These are phyloP conservation scores for Luvunga scandens DNA, from an alignment of 345 rosid species.

Conservation along the genomic window DNA sequence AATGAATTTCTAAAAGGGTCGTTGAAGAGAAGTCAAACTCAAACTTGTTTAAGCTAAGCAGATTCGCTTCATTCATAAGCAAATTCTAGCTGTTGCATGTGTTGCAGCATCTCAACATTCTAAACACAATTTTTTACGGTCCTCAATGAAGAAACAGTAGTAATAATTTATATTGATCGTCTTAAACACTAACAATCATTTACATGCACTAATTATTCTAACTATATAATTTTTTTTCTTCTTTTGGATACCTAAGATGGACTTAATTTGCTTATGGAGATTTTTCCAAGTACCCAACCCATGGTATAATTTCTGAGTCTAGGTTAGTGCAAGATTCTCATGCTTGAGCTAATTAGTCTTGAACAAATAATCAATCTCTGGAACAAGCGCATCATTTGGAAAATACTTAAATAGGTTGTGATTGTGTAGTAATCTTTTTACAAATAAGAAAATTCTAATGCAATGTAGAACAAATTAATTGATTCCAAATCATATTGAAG, in stretches of 20 bases:
- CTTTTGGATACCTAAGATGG: no score
- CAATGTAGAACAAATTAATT: not conserved
- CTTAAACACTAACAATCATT: not conserved
- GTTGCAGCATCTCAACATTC: no score
- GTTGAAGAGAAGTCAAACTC: no score
- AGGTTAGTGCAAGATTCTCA: slow-evolving; percentile 27
- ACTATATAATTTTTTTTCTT: no score
- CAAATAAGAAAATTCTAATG: not conserved
- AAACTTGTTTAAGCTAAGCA: no score
- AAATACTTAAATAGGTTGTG: no score
- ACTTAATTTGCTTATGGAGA: not conserved
- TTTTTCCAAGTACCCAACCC: not conserved
- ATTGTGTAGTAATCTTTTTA: no score
- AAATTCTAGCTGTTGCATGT: no score
- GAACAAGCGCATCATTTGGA: slow-evolving; percentile 32
- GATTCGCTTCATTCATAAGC: no score
- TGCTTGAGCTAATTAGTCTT: slow-evolving; percentile 21
- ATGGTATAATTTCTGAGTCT: slow-evolving; percentile 24
- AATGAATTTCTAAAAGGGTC: no score
- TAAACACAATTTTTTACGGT: no score
- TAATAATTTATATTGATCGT: not conserved
- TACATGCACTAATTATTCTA: no score
- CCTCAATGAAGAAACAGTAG: not conserved
- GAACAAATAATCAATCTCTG: slow-evolving; percentile 32
- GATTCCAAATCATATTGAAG: slow-evolving; percentile 12